These are phyloP conservation scores for Candida nonsorbophila DNA, from an alignment of 805 yeast genomes.

Conservation along the genomic window DNA sequence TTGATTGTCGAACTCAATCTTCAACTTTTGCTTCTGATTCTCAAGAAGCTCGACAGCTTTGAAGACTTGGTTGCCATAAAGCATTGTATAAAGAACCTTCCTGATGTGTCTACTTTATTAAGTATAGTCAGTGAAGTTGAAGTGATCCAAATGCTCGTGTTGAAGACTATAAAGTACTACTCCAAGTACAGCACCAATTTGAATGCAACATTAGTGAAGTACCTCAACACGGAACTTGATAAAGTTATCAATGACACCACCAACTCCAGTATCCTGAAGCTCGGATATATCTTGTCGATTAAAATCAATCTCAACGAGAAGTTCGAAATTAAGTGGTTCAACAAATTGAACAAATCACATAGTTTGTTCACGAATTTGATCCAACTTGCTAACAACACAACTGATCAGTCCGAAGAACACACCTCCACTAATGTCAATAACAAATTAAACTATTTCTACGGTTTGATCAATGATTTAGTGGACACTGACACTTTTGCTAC, in stretches of 20 bases:
- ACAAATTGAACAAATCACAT: too few relatives aligned
- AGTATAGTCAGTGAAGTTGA: constrained; percentile 2
- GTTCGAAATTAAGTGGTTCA: constrained; percentile 7
- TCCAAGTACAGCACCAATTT: constrained; percentile 6
- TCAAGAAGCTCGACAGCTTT: constrained; percentile 46
- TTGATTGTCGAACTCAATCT: constrained; percentile 60
- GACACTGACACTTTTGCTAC: constrained; percentile 4
- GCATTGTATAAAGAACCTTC: constrained; percentile 5
- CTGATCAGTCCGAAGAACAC: too few relatives aligned
- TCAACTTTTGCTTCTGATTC: constrained; percentile 50
- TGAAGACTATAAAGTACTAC: constrained; percentile 5
- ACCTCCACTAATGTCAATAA: constrained; percentile 4
- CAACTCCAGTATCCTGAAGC: constrained; percentile 5
- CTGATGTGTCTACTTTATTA: constrained; percentile 5
- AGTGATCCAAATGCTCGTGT: not conserved
- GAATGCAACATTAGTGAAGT: constrained; percentile 5
- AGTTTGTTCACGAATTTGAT: constrained; percentile 5
- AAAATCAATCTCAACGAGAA: constrained; percentile 7
- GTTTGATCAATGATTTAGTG: constrained; percentile 18
- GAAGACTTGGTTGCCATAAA: constrained; percentile 4
- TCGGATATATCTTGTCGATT: constrained; percentile 6
- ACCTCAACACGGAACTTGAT: constrained; percentile 1
- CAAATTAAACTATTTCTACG: constrained; percentile 5
- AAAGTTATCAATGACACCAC: constrained; percentile 1
- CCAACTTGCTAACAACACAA: too few relatives aligned